Evolutionary conservation across 768 basidiomycete genomes (phyloP).

Genomic region (Hemileccinum impolitum): DNA sequence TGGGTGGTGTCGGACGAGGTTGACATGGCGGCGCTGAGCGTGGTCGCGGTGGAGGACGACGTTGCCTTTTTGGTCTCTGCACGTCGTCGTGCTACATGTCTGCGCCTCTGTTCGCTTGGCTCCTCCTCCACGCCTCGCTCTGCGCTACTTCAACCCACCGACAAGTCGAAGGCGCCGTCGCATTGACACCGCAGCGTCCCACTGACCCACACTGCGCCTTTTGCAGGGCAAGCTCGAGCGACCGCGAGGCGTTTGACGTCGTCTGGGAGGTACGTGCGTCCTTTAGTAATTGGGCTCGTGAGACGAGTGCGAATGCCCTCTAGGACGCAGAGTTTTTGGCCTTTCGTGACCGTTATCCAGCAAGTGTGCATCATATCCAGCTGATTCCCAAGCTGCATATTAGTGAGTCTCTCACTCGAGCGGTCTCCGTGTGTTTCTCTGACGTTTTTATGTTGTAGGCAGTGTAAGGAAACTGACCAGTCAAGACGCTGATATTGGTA

Average conservation of each 20-base stretch:
- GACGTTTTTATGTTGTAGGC: constrained; percentile 31
- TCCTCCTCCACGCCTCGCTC: neutral
- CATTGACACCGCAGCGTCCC: neutral
- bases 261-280: constrained; percentile 43
- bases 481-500: constrained; percentile 50
- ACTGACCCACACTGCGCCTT: constrained; percentile 29
- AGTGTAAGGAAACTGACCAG: constrained; percentile 49
- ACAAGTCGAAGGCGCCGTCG: neutral
- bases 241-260: constrained; percentile 41
- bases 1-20: constrained; percentile 29
- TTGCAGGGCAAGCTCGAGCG: constrained; percentile 40
- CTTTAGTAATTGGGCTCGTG: too few relatives aligned
- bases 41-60: neutral
- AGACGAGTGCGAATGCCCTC: neutral
- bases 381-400: constrained; percentile 53
- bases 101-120: constrained; percentile 9
- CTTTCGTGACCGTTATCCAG: constrained; percentile 50
- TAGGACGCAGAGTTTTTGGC: constrained; percentile 50
- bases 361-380: constrained; percentile 46
- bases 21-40: too few relatives aligned
- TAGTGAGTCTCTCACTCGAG: constrained; percentile 28
- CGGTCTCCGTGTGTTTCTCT: neutral
- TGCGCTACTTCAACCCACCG: neutral
- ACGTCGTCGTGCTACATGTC: neutral
- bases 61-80: too few relatives aligned